phyloP scores from a whole-genome alignment of 768 basidiomycete genomes.

The Serpula lacrymans region DNA sequence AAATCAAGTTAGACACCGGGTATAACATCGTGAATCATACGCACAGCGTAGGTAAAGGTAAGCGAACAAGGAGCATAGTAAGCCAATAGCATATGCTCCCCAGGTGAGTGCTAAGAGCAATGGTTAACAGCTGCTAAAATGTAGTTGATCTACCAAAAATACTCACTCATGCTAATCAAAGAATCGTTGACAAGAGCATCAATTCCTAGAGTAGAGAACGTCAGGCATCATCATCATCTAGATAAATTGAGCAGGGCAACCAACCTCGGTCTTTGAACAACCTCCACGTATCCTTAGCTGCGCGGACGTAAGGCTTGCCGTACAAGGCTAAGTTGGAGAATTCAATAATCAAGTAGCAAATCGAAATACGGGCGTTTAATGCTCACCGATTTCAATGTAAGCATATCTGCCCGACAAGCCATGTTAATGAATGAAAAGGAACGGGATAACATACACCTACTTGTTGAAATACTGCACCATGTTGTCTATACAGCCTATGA shows the following conservation, averaged over 20 bases:
- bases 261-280: conserved; percentile 68
- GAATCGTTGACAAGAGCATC: conserved; percentile 84
- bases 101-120: conserved; percentile 56
- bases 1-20: conserved; percentile 1
- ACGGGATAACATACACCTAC: conserved; percentile 23
- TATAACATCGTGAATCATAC: conserved; percentile 18
- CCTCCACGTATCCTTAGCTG: conserved; percentile 83
- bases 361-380: neutral
- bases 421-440: neutral
- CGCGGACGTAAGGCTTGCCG: conserved; percentile 77
- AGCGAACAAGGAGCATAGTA: conserved; percentile 69
- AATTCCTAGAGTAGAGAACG: conserved; percentile 37
- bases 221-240: too few species aligned
- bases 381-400: conserved; percentile 75
- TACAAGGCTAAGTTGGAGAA: conserved; percentile 56
- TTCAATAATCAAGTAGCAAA: neutral
- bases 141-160: neutral
- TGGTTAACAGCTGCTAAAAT: conserved; percentile 5
- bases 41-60: conserved; percentile 73
- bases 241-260: conserved; percentile 4
- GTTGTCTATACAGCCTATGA: conserved; percentile 65
- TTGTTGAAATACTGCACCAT: conserved; percentile 80
- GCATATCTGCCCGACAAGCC: conserved; percentile 49
- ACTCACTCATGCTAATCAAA: conserved; percentile 72
- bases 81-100: conserved; percentile 78